Base-by-base conservation (phyloP, 345 rosid genomes). In the Melastoma malabathricum region DNA sequence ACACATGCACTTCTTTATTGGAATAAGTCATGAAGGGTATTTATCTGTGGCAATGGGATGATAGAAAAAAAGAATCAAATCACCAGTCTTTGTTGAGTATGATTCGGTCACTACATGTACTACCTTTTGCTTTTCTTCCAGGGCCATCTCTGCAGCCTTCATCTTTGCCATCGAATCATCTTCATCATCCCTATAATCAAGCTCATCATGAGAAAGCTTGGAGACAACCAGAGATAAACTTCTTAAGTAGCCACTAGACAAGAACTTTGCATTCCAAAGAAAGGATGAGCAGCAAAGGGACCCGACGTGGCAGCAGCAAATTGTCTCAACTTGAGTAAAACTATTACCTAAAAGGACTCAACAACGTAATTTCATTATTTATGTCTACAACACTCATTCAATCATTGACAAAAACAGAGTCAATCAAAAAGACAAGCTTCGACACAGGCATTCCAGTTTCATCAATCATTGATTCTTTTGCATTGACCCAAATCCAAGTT, bases 81-180 rank as follows among this genome's bases (percentile, higher is more conserved):
- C 23, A 20, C 25, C 19, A 41, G 47, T 31, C 12, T 23, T 55
- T 22, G 7, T 13, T 44, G 12, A 55, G 27, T 15, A 51, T 29
- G 44, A 18, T 10, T 29, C 39, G 13, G 39, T 20, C 15, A 27
- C 27, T 45, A 45, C 18, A 25, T 46, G 15, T 6, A 43, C 13
- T 41, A 87, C 97, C 87, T 84, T 92, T 65, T 84, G 64, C 68
- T 84, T 87, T 7, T 80, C 73, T 69, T 79, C 80, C 72, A 92
- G 73, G 60, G 86, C 84, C 64, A 79, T 90, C 79, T 77, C 97
- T 56, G 84, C 80, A 52, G 94, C 95, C 65, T 77, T 80, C 97
- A 84, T 87, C 72, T 69, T 77, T 54, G 86, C 73, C 46, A 92
- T 59, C 44, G 95, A 72, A 70, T 90, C 94, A 38, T 69, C 71